These are phyloP conservation scores for Penicillium steckii DNA, from an alignment of 495 filamentous ascomycete genomes.

Conservation along the genomic window DNA sequence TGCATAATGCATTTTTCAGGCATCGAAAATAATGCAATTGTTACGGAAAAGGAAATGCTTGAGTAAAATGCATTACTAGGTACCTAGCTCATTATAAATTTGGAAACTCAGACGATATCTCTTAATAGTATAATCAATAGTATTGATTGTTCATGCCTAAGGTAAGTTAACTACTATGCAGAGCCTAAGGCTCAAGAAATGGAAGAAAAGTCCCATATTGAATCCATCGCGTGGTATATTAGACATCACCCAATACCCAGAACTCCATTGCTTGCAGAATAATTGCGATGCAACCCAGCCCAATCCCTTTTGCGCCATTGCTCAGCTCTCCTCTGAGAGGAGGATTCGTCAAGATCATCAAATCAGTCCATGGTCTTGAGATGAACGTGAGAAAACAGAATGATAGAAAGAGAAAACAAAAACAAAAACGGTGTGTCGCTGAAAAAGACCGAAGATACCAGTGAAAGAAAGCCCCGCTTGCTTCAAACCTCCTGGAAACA, in stretches of 20 bases:
- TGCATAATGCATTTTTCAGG: too few relatives aligned
- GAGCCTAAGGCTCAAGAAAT: neutral
- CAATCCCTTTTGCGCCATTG: constrained; percentile 7
- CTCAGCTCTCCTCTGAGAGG: neutral
- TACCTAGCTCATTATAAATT: too few relatives aligned
- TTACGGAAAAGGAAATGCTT: too few relatives aligned
- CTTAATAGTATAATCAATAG: too few relatives aligned
- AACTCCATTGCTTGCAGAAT: constrained; percentile 20
- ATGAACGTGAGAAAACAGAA: neutral
- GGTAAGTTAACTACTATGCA: neutral
- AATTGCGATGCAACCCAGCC: constrained; percentile 16
- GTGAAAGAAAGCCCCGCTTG: neutral
- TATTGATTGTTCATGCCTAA: neutral
- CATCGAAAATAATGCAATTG: too few relatives aligned
- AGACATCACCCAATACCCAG: constrained; percentile 13
- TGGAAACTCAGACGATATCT: too few relatives aligned
- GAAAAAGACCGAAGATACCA: neutral
- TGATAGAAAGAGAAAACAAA: neutral
- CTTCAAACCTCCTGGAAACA: neutral
- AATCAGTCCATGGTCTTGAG: neutral
- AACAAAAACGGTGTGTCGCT: neutral
- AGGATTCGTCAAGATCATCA: constrained; percentile 13
- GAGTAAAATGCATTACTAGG: too few relatives aligned
- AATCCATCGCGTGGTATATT: constrained; percentile 16
- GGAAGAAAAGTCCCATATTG: constrained; percentile 2